Conservation (phyloP, 1,284 basidiomycete species). For the Cryptococcus hybrid region DNA sequence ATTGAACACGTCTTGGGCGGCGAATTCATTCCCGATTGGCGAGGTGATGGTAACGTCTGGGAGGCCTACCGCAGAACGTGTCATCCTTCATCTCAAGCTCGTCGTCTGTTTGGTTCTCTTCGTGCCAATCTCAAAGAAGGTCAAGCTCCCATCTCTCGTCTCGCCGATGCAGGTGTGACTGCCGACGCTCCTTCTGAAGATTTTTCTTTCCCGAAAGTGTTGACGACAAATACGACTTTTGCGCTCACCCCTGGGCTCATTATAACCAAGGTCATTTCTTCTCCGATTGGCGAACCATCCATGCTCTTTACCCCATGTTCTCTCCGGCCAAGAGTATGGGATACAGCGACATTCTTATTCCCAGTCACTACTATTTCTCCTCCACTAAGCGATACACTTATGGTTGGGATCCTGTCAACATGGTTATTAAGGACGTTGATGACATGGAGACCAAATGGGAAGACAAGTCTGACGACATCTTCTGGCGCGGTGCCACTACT, state of each 20-base stretch:
- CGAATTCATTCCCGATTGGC: slow-evolving; percentile 80
- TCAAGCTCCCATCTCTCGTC: slow-evolving; percentile 48
- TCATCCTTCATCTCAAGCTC: slow-evolving; percentile 68
- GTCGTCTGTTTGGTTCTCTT: slow-evolving; percentile 74
- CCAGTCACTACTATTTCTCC: slow-evolving; percentile 90
- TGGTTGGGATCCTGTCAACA: slow-evolving; percentile 76
- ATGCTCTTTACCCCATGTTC: slow-evolving; percentile 81
- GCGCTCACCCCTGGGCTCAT: slow-evolving; percentile 74
- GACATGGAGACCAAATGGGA: slow-evolving; percentile 74
- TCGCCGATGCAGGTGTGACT: slow-evolving; percentile 49
- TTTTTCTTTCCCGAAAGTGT: slow-evolving; percentile 65
- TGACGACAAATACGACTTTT: slow-evolving; percentile 71
- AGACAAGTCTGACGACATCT: slow-evolving; percentile 53
- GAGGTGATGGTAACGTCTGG: slow-evolving; percentile 79
- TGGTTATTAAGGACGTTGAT: slow-evolving; percentile 68
- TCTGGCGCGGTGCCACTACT: slow-evolving; percentile 78
- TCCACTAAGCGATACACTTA: slow-evolving; percentile 81
- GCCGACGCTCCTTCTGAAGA: slow-evolving; percentile 54
- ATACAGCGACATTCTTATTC: slow-evolving; percentile 85
- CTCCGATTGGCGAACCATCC: slow-evolving; percentile 87
- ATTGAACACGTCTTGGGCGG: slow-evolving; percentile 63
- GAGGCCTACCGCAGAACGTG: slow-evolving; percentile 89
- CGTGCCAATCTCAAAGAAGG: slow-evolving; percentile 54
- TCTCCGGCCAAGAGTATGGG: slow-evolving; percentile 81
- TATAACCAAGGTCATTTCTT: slow-evolving; percentile 90